Evolutionary conservation across 768 basidiomycete genomes (phyloP).

Genomic region (Tulasnella sp.): DNA sequence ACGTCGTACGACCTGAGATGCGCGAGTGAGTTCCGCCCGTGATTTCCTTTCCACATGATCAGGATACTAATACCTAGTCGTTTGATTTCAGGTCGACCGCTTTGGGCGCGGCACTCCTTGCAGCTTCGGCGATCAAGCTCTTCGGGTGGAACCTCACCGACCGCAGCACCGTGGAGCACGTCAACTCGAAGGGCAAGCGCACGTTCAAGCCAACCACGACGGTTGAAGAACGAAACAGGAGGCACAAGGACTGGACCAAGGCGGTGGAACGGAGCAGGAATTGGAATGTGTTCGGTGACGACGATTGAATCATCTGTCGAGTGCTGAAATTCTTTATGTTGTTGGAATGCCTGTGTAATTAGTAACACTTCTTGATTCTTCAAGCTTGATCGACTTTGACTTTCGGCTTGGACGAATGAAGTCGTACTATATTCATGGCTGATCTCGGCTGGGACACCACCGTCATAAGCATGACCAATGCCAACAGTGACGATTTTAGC

Average conservation of each 20-base stretch:
- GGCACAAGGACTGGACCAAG: conserved; percentile 75
- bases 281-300: conserved; percentile 52
- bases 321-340: too few species aligned
- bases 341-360: too few species aligned
- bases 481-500: too few species aligned
- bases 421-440: too few species aligned
- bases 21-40: conserved; percentile 55
- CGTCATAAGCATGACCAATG: too few species aligned
- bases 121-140: conserved; percentile 74
- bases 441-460: too few species aligned
- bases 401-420: too few species aligned
- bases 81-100: conserved; percentile 73
- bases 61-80: background rate
- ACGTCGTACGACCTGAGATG: conserved; percentile 89
- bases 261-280: conserved; percentile 74
- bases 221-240: conserved; percentile 45
- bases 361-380: too few species aligned
- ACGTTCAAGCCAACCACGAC: conserved; percentile 51
- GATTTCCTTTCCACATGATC: background rate
- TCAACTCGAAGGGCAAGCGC: conserved; percentile 74
- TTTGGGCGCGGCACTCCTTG: conserved; percentile 86
- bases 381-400: too few species aligned
- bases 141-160: conserved; percentile 86
- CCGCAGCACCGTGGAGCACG: conserved; percentile 71
- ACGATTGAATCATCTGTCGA: background rate